These are phyloP conservation scores for Stemphylium vesicarium DNA, from an alignment of 2,329 filamentous ascomycete genomes.

Conservation along the genomic window DNA sequence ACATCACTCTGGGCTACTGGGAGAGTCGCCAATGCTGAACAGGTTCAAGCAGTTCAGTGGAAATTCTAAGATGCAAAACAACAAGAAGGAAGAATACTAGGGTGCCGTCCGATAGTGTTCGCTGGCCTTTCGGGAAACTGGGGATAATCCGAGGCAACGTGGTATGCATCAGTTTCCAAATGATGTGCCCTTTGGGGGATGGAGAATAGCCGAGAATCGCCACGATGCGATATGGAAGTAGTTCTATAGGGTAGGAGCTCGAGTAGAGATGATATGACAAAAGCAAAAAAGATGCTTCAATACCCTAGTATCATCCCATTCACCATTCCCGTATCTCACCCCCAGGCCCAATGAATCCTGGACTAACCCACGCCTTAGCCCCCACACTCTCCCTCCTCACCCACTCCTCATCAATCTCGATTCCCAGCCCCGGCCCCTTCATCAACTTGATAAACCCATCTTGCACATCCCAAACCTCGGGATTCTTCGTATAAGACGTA, in stretches of 20 bases:
- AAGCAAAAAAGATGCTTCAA: no score
- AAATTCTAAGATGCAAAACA: no score
- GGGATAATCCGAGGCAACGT: no score
- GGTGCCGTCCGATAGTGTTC: not conserved
- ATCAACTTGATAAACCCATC: slow-evolving; percentile 69
- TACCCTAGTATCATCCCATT: not conserved
- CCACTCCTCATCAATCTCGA: slow-evolving; percentile 72
- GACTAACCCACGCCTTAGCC: slow-evolving; percentile 68
- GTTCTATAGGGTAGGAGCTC: no score
- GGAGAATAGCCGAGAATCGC: no score
- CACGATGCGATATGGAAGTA: no score
- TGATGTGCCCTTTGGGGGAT: no score
- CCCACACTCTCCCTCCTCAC: slow-evolving; percentile 66
- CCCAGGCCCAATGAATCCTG: slow-evolving; percentile 71
- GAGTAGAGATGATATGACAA: not conserved
- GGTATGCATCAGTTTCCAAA: no score
- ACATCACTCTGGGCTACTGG: slow-evolving; percentile 10
- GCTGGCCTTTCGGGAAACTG: not conserved
- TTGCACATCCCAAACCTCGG: slow-evolving; percentile 69
- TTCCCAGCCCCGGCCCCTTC: slow-evolving; percentile 68
- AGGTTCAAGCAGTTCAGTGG: not conserved
- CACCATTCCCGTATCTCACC: slow-evolving; percentile 73
- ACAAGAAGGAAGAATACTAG: not conserved
- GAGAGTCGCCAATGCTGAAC: slow-evolving; percentile 5
- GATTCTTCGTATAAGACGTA: slow-evolving; percentile 69